phyloP scores from a whole-genome alignment of 768 basidiomycete species.

The Boletus pseudo-olivaceus region DNA sequence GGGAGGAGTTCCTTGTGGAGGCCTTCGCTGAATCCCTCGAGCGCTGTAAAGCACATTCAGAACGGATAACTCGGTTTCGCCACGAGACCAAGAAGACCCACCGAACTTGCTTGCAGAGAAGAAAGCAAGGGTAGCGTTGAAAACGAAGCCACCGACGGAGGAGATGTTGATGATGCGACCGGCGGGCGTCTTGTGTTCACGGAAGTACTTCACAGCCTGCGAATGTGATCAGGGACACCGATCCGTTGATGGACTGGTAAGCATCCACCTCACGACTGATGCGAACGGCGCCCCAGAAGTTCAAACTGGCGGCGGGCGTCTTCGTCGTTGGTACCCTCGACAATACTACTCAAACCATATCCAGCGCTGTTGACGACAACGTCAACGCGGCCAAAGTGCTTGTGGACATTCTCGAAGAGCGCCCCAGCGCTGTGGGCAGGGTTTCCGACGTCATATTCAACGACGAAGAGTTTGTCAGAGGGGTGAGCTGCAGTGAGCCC shows the following conservation, averaged over 20 bases:
- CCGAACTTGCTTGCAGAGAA: slow-evolving; percentile 25
- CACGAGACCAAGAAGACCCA: not conserved
- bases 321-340: slow-evolving; percentile 25
- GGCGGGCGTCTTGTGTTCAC: slow-evolving; percentile 23
- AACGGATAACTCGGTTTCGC: not conserved
- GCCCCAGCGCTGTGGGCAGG: slow-evolving; percentile 10
- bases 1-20: slow-evolving; percentile 21
- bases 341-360: slow-evolving; percentile 20
- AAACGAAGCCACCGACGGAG: slow-evolving; percentile 18
- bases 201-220: slow-evolving; percentile 29
- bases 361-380: slow-evolving; percentile 35
- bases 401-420: slow-evolving; percentile 21
- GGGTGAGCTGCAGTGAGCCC: slow-evolving; percentile 14
- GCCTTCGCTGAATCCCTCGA: slow-evolving; percentile 26
- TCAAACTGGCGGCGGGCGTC: slow-evolving; percentile 29
- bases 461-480: slow-evolving; percentile 23
- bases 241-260: not conserved
- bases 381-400: slow-evolving; percentile 31
- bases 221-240: not conserved
- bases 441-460: slow-evolving; percentile 31
- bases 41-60: slow-evolving; percentile 6
- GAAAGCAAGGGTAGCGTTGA: slow-evolving; percentile 15
- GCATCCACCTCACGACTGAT: slow-evolving; percentile 23
- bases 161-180: slow-evolving; percentile 24
- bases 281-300: slow-evolving; percentile 31